These are phyloP conservation scores for Fusarium albidum DNA, from an alignment of 2,329 filamentous ascomycete species.

Conservation along the genomic window DNA sequence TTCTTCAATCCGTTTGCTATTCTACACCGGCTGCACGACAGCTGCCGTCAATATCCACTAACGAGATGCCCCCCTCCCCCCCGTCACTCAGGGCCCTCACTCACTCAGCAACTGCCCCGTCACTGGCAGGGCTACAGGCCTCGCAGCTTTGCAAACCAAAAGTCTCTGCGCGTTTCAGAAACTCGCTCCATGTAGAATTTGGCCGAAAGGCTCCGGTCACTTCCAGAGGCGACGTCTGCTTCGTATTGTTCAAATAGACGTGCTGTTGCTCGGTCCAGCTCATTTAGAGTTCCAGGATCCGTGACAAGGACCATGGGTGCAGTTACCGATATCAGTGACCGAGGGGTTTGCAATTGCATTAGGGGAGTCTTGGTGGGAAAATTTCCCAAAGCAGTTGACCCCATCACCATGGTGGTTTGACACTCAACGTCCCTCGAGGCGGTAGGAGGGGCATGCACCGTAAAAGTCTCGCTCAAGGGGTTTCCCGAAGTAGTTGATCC, in stretches of 20 bases:
- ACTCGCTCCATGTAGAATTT: constrained; percentile 45
- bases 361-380: not conserved
- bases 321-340: not conserved
- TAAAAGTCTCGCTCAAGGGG: not conserved
- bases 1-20: too few species aligned
- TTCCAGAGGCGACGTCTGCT: constrained; percentile 38
- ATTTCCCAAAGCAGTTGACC: not conserved
- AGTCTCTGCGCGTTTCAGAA: constrained; percentile 35
- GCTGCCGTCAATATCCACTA: too few species aligned
- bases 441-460: too few species aligned
- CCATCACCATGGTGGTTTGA: constrained; percentile 8
- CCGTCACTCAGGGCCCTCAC: too few species aligned
- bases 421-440: constrained; percentile 17
- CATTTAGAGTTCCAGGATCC: constrained; percentile 34
- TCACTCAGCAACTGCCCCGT: not conserved
- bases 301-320: constrained; percentile 35
- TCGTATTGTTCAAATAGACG: constrained; percentile 45
- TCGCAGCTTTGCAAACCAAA: constrained; percentile 42
- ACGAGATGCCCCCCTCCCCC: too few species aligned
- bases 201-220: constrained; percentile 35
- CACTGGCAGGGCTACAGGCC: constrained; percentile 5
- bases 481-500: not conserved
- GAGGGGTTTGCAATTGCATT: not conserved
- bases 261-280: constrained; percentile 38
- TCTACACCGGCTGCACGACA: too few species aligned